Conservation (phyloP, 2,329 filamentous ascomycete genomes). For the Macrophomina phaseolina region DNA sequence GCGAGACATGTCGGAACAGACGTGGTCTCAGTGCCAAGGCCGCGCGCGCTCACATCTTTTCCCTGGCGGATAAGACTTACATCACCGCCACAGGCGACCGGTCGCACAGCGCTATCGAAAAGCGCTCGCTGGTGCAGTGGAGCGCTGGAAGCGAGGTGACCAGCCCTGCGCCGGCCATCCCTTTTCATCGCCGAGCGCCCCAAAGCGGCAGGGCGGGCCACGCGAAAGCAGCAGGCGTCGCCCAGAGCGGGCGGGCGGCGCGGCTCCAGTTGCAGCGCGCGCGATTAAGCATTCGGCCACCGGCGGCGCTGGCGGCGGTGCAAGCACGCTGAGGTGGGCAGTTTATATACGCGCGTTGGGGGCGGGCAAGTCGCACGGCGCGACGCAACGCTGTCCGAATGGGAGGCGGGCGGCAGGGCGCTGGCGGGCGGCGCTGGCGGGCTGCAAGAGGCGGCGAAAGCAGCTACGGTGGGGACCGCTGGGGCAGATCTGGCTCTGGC, state of each 20-base stretch:
- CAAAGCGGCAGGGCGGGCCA: constrained; percentile 20
- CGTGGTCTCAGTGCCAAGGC: constrained; percentile 18
- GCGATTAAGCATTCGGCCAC: constrained; percentile 18
- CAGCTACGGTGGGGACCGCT: constrained; percentile 2
- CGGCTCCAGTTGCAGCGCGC: constrained; percentile 19
- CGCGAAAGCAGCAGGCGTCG: constrained; percentile 24
- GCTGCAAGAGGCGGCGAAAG: constrained; percentile 23
- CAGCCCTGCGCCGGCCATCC: constrained; percentile 22
- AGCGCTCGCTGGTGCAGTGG: constrained; percentile 18
- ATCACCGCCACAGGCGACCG: constrained; percentile 25
- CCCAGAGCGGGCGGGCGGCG: constrained; percentile 15
- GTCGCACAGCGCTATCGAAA: constrained; percentile 28
- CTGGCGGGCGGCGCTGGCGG: constrained; percentile 5
- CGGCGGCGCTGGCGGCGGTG: background rate
- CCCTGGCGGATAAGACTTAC: constrained; percentile 24
- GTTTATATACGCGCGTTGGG: constrained; percentile 5
- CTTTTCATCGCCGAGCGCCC: constrained; percentile 21
- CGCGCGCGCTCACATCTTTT: constrained; percentile 6
- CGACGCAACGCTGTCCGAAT: constrained; percentile 20
- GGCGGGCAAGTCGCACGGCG: constrained; percentile 9
- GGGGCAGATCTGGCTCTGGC: constrained; percentile 21
- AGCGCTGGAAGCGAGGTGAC: constrained; percentile 25
- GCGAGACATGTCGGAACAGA: constrained; percentile 8
- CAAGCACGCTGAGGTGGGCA: background rate
- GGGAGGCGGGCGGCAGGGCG: constrained; percentile 12